A percentile compares a stretch with the other conserved stretches of the same genome.
Conservation (phyloP, 106 monocot genomes). For the Gastrodia elata region DNA sequence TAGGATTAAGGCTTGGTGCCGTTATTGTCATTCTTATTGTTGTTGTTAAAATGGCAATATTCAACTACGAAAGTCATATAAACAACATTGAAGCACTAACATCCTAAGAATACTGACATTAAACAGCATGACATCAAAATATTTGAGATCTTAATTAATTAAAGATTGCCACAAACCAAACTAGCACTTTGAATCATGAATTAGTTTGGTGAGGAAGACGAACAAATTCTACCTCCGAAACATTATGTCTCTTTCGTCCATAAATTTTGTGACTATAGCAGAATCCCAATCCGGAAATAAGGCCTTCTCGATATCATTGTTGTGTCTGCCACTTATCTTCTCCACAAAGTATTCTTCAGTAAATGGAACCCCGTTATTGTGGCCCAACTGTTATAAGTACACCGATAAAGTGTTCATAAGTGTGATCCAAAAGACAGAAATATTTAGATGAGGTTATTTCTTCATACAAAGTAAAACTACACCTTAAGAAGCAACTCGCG, state of each 20-base stretch:
- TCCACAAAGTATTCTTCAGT: constrained; percentile 44
- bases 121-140: too few relatives aligned
- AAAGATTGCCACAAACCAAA: not conserved
- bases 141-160: too few relatives aligned
- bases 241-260: constrained; percentile 73
- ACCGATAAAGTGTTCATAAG: not conserved
- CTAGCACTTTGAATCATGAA: not conserved
- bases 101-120: too few relatives aligned
- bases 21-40: too few relatives aligned
- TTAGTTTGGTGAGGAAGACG: not conserved
- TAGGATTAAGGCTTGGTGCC: too few relatives aligned
- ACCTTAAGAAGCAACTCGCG: constrained; percentile 69
- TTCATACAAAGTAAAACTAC: not conserved
- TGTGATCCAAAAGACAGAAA: not conserved
- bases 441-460: not conserved
- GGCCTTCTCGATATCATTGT: constrained; percentile 34
- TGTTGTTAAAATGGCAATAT: too few relatives aligned
- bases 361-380: constrained; percentile 58
- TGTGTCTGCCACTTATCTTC: constrained; percentile 58
- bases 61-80: too few relatives aligned
- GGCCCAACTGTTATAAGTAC: constrained; percentile 38
- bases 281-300: constrained; percentile 68
- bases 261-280: constrained; percentile 44
- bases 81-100: too few relatives aligned
- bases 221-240: constrained; percentile 36